Conservation (phyloP, 2,329 filamentous ascomycete genomes). For the Aphanocladium album region DNA sequence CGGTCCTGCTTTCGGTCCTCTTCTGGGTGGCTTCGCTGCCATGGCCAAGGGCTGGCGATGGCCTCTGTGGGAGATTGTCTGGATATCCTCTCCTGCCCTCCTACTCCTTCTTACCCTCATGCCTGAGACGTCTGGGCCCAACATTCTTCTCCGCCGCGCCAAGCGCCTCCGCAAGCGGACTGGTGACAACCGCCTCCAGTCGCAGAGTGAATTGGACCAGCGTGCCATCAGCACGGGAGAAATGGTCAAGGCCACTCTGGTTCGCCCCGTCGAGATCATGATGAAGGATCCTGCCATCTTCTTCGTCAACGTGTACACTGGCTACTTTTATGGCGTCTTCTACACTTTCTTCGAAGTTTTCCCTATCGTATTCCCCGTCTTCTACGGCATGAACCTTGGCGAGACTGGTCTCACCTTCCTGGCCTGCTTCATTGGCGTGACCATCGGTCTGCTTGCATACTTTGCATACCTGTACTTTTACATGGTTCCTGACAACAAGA, state of each 20-base stretch:
- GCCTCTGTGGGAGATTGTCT: constrained; percentile 52
- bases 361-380: constrained; percentile 44
- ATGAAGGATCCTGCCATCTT: constrained; percentile 30
- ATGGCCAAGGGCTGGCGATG: constrained; percentile 52
- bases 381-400: constrained; percentile 44
- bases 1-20: constrained; percentile 29
- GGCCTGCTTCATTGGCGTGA: constrained; percentile 51
- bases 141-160: constrained; percentile 18
- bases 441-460: constrained; percentile 43
- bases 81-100: constrained; percentile 20
- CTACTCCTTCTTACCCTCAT: constrained; percentile 25
- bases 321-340: constrained; percentile 47
- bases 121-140: constrained; percentile 27
- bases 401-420: constrained; percentile 57
- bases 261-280: constrained; percentile 27
- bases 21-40: constrained; percentile 55
- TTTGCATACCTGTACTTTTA: constrained; percentile 18
- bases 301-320: constrained; percentile 34
- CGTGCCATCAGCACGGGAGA: constrained; percentile 16
- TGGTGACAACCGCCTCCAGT: constrained; percentile 12
- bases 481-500: constrained; percentile 11
- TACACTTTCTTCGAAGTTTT: constrained; percentile 59
- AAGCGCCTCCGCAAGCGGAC: constrained; percentile 15
- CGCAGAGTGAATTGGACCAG: constrained; percentile 21
- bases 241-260: constrained; percentile 19